These are phyloP conservation scores for Liquidambar formosana DNA, from an alignment of 164 flowering plant species.

Conservation along the genomic window DNA sequence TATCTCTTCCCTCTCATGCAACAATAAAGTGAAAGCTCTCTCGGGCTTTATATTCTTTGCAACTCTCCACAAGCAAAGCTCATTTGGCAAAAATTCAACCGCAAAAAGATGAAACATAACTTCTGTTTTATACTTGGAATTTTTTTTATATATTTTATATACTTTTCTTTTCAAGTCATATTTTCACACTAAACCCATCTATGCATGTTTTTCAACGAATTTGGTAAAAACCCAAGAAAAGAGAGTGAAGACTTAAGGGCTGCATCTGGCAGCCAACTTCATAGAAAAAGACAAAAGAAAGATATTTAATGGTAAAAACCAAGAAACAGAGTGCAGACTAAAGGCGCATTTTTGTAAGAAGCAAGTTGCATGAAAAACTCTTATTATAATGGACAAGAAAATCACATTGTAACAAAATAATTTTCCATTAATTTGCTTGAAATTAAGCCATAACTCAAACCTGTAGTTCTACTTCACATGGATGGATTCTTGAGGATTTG, in stretches of 20 bases:
- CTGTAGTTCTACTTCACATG: not conserved
- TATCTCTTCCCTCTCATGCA: conserved; percentile 23
- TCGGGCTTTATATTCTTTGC: conserved; percentile 44
- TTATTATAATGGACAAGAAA: not conserved
- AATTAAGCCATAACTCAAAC: not conserved
- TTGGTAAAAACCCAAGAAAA: conserved; percentile 9
- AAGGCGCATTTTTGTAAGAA: not conserved
- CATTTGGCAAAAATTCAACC: conserved; percentile 17
- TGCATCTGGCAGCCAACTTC: conserved; percentile 9
- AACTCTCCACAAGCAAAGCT: conserved; percentile 47
- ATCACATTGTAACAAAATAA: not conserved
- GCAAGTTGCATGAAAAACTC: not conserved
- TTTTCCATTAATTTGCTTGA: not conserved
- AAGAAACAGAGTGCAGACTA: not conserved
- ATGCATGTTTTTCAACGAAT: too few species aligned
- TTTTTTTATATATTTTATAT: not conserved
- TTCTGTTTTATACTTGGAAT: conserved; percentile 8
- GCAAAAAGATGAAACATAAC: conserved; percentile 18
- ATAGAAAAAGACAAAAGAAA: not conserved
- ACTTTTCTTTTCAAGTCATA: conserved; percentile 9
- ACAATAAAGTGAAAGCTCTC: conserved; percentile 38
- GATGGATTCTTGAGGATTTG: too few species aligned
- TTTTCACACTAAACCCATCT: conserved; percentile 25
- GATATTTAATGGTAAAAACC: too few species aligned
- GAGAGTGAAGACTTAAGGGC: not conserved